Base-by-base conservation (phyloP, 169 alveolate species). In the Plasmodium vinckei region DNA sequence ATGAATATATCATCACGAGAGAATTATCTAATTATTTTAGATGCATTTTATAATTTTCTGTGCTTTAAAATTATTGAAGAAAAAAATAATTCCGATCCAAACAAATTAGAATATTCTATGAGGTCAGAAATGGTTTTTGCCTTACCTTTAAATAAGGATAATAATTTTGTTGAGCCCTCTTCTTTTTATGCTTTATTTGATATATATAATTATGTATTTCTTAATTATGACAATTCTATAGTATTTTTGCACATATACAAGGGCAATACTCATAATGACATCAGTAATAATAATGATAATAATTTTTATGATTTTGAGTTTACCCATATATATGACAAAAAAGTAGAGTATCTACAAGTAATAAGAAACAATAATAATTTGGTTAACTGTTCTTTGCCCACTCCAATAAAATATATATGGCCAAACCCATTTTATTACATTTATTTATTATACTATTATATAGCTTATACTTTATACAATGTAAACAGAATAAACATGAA, bases 31-130 rank as follows among this genome's bases (percentile, higher is more conserved):
- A 86, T 70, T 13, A 51, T 86, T 42, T 39, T 86, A 51, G 91
- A 86, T 33, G 91, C 91, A 12, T 86, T 86, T 70, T 86, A 86
- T 72, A 86, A 86, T 71, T 86, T 86, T 54, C 51, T 86, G 1
- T 86, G 91, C 67, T 86, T 86, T 70, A 68, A 59, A 65, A 70
- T 86, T 44, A 59, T 51, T 12, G 42, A 69, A 59, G 59, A 56
- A 70, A 86, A 86, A 46, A 27, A 47, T 19, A 42, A 69, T 47
- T 39, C 19, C 17, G 23, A 19, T 17, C 12, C 15, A 46, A 42
- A 57, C 15, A 67, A 54, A 70, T 23, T 19, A 17, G 84, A 54
- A 67, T 82, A 33, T 12, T 69, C 27, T 10, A 9, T 75, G 23
- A 86, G 46, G 44, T 19, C 87, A 6, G 75, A 86, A 59, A 70